Evolutionary conservation across 495 filamentous ascomycete genomes (phyloP).

Genomic region (Aspergillus asperescens): DNA sequence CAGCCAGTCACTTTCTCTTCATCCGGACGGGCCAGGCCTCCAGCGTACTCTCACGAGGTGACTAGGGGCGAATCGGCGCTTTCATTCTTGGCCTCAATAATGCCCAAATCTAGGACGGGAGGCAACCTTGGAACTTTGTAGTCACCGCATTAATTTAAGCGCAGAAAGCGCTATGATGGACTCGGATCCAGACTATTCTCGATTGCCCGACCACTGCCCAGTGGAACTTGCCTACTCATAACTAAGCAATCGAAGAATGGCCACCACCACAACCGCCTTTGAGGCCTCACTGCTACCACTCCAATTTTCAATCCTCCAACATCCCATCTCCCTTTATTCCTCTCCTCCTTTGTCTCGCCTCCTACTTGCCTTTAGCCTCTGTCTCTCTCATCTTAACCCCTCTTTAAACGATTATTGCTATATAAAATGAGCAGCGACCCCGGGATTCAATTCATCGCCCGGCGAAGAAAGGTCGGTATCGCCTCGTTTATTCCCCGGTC

Average conservation of each 20-base stretch:
- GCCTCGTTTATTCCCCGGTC: slow-evolving; percentile 16
- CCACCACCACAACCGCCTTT: slow-evolving; percentile 8
- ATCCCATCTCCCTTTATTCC: neutral
- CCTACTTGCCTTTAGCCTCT: neutral
- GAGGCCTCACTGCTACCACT: slow-evolving; percentile 4
- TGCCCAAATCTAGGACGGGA: too few relatives aligned
- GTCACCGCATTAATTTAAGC: too few relatives aligned
- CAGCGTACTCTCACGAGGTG: too few relatives aligned
- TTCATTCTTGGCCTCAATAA: neutral
- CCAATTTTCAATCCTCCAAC: neutral
- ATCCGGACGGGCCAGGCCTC: neutral
- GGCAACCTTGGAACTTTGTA: too few relatives aligned
- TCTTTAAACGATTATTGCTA: neutral
- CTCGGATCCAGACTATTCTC: slow-evolving; percentile 8
- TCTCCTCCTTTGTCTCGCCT: slow-evolving; percentile 5
- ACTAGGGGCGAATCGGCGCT: neutral
- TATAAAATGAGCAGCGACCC: slow-evolving; percentile 34
- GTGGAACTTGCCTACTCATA: neutral
- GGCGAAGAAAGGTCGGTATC: slow-evolving; percentile 38
- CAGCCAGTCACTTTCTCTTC: neutral
- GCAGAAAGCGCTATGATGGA: slow-evolving; percentile 1
- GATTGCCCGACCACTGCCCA: neutral
- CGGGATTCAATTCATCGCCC: slow-evolving; percentile 37
- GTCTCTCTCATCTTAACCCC: neutral
- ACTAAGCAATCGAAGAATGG: slow-evolving; percentile 13